Base-by-base conservation (phyloP, 441 rosid species). In the Erodium moschatum region DNA sequence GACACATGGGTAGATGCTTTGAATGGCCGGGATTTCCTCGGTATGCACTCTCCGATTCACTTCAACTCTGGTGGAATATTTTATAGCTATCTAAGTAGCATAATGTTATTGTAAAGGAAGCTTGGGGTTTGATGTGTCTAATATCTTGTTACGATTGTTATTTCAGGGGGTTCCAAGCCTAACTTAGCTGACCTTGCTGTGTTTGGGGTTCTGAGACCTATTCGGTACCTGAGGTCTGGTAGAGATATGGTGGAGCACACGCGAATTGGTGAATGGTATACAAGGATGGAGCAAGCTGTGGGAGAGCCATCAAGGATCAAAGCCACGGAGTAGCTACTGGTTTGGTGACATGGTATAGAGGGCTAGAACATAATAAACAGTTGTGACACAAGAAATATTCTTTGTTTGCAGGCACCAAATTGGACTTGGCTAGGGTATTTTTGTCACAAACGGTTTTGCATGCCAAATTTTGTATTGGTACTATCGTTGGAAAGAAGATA, bases 151-250 rank as follows among this genome's bases (percentile, higher is more conserved):
- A 56, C 9, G 8, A 16, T 72, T 35, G 2, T 66, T 54, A 70
- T 42, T 48, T 61, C 85, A 94, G 97, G 97, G 80, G 96, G 92
- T 13, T 71, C 83, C 0, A 78, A 84, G 75, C 98, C 97, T 46
- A 94, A 88, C 83, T 70, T 91, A 73, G 98, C 92, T 5, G 98
- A 91, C 80, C 98, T 94, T 0, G 87, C 97, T 5, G 96, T 85
- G 3, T 91, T 89, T 31, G 97, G 97, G 11, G 96, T 94, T 21
- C 78, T 94, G 81, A 91, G 97, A 83, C 98, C 97, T 1, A 89
- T 91, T 56, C 88, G 91, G 8, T 71, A 86, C 79, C 85, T 94
- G 19, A 72, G 77, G 68, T 88, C 97, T 3, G 97, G 98, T 33
- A 86, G 81, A 74, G 98, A 94, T 77, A 91, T 88, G 97, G 94